phyloP scores from a whole-genome alignment of 495 filamentous ascomycete genomes.

The Penicillium flavigenum region DNA sequence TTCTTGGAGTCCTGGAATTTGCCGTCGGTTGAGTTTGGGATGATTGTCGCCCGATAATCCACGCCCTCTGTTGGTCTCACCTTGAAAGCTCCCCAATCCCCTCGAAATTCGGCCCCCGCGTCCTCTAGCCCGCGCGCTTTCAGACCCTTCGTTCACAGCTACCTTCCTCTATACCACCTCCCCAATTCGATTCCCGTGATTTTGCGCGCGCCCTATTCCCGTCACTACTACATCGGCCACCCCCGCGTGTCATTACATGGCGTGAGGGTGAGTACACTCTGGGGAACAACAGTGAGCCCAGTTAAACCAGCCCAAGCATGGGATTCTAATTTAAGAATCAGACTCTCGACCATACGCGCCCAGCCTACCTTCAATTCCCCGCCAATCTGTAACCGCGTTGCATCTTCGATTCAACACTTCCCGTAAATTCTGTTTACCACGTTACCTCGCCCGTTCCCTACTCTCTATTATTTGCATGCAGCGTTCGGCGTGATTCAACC shows the following conservation, averaged over 20 bases:
- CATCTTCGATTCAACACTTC: neutral
- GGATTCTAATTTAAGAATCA: slow-evolving; percentile 14
- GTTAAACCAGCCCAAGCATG: neutral
- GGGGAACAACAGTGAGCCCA: slow-evolving; percentile 4
- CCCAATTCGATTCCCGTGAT: neutral
- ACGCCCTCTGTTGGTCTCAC: slow-evolving; percentile 4
- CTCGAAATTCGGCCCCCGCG: slow-evolving; percentile 20
- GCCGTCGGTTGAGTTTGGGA: neutral
- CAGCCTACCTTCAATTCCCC: slow-evolving; percentile 3
- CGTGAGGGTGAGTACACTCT: slow-evolving; percentile 24
- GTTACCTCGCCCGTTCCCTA: slow-evolving; percentile 2
- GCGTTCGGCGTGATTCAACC: slow-evolving; percentile 19
- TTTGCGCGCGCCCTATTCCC: slow-evolving; percentile 9
- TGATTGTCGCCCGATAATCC: slow-evolving; percentile 3
- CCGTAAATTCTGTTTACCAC: neutral
- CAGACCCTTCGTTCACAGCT: slow-evolving; percentile 6
- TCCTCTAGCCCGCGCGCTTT: slow-evolving; percentile 21
- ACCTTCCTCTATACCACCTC: slow-evolving; percentile 7
- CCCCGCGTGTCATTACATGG: slow-evolving; percentile 24
- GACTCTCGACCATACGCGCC: slow-evolving; percentile 12
- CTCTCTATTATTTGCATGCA: slow-evolving; percentile 23
- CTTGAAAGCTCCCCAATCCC: slow-evolving; percentile 22
- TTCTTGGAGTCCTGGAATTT: neutral
- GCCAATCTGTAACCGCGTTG: slow-evolving; percentile 2
- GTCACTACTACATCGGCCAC: neutral